Base-by-base conservation (phyloP, 129 eudicot species). In the Chrysanthemum seticuspe region DNA sequence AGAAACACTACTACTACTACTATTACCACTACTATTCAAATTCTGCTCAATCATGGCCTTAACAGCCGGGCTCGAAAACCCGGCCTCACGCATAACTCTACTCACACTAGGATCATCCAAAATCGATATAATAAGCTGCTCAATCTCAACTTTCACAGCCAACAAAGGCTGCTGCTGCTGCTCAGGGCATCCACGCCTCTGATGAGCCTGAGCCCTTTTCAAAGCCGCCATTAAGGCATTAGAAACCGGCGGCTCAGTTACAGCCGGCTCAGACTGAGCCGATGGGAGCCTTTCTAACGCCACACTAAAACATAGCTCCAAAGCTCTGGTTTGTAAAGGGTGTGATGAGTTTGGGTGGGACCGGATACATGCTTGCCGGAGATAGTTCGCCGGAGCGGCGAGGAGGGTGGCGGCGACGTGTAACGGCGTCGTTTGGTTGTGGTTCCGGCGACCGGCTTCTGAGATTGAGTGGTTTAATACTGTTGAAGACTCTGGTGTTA, bases 21-120 rank as follows among this genome's bases (percentile, higher is more conserved):
- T 40, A 40, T 7, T 40, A 40, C 47, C 15, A 18, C 23, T 72
- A 61, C 53, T 75, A 79, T 55, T 85, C 73, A 89, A 61, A 0
- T 84, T 74, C 55, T 90, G 90, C 67, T 93, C 98, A 64, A 93
- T 87, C 1, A 90, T 85, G n/a, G 95, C 92, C 80, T 93, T 93
- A 13, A 93, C 97, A 21, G 97, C 97, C 0, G 96, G 96, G 67
- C 98, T 93, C 0, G 98, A 93, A 56, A 93, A 93, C 53, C 97
- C 83, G 2, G 98, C 98, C 57, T 93, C 98, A 5, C 98, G 74
- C 98, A 93, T 93, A 61, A 93, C 96, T n/a, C 98, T 73, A 56
- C 98, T 93, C 3, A 93, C 98, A 68, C 98, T 87, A 0, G 98
- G 98, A 62, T 93, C 98, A 81, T 93, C 97, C 8, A 93, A 85